Conservation (phyloP, 2,329 filamentous ascomycete species). For the Chrysosporium queenslandicum region DNA sequence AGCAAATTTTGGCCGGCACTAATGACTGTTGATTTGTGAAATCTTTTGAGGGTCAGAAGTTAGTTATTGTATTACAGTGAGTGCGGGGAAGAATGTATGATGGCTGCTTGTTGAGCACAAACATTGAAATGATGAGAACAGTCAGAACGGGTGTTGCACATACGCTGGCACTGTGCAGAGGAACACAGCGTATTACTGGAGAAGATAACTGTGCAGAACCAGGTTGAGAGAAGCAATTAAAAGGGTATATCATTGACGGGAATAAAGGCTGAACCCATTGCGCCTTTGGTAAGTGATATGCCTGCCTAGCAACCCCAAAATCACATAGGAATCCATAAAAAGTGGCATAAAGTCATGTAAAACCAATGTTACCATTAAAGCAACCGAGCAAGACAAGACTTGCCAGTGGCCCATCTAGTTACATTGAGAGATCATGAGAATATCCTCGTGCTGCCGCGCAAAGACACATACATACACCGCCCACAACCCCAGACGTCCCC, state of each 20-base stretch:
- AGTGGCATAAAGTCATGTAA: slow-evolving; percentile 2
- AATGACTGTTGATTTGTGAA: too few species aligned
- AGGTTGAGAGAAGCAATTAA: not conserved
- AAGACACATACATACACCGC: not conserved
- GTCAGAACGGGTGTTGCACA: too few species aligned
- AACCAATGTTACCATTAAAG: slow-evolving; percentile 10
- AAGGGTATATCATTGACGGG: not conserved
- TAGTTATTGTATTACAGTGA: too few species aligned
- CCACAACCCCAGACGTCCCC: not conserved
- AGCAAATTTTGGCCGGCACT: too few species aligned
- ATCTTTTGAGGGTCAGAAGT: too few species aligned
- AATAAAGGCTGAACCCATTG: not conserved
- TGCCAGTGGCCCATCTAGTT: slow-evolving; percentile 6
- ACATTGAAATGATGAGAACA: too few species aligned
- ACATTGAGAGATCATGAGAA: slow-evolving; percentile 4
- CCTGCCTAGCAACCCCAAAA: not conserved
- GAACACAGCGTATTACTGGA: too few species aligned
- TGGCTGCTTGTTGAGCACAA: too few species aligned
- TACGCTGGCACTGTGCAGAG: too few species aligned
- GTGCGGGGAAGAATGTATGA: too few species aligned
- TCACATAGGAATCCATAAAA: too few species aligned
- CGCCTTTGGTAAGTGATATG: not conserved
- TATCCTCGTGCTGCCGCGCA: not conserved
- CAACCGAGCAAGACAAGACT: not conserved
- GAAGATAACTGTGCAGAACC: too few species aligned